Evolutionary conservation across 306 rosid genomes (phyloP).

Genomic region (Rosa lucieae): DNA sequence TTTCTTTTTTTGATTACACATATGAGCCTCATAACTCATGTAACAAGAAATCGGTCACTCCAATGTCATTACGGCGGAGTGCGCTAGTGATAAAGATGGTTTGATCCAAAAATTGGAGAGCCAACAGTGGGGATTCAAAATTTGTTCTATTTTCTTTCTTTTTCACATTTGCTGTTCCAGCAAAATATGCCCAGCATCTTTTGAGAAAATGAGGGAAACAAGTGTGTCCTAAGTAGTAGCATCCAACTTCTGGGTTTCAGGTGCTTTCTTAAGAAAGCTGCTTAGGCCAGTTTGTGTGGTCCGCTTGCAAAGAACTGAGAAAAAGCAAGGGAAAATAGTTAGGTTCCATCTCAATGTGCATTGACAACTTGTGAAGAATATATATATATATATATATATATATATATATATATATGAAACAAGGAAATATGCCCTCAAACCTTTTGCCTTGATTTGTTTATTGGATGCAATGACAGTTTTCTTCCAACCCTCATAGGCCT

Average conservation of each 20-base stretch:
- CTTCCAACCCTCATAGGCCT: slow-evolving; percentile 67
- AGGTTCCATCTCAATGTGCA: slow-evolving; percentile 14
- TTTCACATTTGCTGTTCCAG: not conserved
- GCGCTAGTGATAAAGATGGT: too few relatives aligned
- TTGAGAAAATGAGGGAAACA: not conserved
- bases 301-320: slow-evolving; percentile 52
- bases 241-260: slow-evolving; percentile 50
- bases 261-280: slow-evolving; percentile 45
- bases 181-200: not conserved
- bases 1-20: too few relatives aligned
- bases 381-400: too few relatives aligned
- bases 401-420: not conserved
- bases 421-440: slow-evolving; percentile 30
- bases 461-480: slow-evolving; percentile 65
- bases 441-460: slow-evolving; percentile 52
- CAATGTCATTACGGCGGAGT: too few relatives aligned
- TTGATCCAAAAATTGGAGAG: too few relatives aligned
- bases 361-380: not conserved
- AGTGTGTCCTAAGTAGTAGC: slow-evolving; percentile 26
- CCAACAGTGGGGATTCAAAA: not conserved
- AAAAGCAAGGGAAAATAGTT: slow-evolving; percentile 7
- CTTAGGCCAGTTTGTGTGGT: slow-evolving; percentile 55
- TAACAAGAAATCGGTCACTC: too few relatives aligned
- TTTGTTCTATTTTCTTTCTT: not conserved
- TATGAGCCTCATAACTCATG: too few relatives aligned